A percentile compares a stretch with the other conserved stretches of the same genome.
Conservation (phyloP, 768 basidiomycete genomes). For the Boletus coccyginus region DNA sequence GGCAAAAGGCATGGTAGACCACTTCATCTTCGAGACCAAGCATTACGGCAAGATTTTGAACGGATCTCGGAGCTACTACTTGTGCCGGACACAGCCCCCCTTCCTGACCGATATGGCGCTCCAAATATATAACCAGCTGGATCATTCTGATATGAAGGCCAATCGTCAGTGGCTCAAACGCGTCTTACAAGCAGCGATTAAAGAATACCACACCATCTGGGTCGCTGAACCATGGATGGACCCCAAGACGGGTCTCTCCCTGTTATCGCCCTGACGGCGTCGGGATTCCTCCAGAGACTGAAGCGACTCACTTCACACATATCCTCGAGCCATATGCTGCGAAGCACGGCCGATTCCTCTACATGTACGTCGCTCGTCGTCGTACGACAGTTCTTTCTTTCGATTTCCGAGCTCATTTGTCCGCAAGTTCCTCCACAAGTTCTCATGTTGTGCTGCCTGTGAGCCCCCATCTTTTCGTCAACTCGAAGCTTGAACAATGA, state of each 20-base stretch:
- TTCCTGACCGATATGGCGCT: slow-evolving; percentile 99
- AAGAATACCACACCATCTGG: too few species aligned
- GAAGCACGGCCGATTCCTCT: slow-evolving; percentile 90
- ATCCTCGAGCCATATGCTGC: slow-evolving; percentile 92
- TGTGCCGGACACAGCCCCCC: slow-evolving; percentile 94
- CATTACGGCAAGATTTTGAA: slow-evolving; percentile 97
- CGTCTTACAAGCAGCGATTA: too few species aligned
- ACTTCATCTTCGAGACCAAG: slow-evolving; percentile 98
- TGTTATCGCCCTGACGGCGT: too few species aligned
- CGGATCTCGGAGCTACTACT: slow-evolving; percentile 92
- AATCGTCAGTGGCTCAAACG: too few species aligned
- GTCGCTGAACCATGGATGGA: too few species aligned
- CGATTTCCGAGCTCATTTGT: too few species aligned
- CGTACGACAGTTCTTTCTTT: background rate
- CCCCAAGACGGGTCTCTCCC: too few species aligned
- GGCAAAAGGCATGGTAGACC: slow-evolving; percentile 98
- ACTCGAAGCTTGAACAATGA: too few species aligned
- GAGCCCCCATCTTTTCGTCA: too few species aligned
- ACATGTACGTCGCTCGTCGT: slow-evolving; percentile 85
- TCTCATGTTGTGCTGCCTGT: too few species aligned
- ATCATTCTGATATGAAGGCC: slow-evolving; percentile 39
- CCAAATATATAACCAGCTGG: slow-evolving; percentile 96
- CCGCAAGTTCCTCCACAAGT: too few species aligned
- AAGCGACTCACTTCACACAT: slow-evolving; percentile 86
- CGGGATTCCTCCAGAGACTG: too few species aligned